Percentiles rank a stretch among this genome's conserved stretches.
Conservation (phyloP, 257 asterid genomes). For the Jasminum sambac region DNA sequence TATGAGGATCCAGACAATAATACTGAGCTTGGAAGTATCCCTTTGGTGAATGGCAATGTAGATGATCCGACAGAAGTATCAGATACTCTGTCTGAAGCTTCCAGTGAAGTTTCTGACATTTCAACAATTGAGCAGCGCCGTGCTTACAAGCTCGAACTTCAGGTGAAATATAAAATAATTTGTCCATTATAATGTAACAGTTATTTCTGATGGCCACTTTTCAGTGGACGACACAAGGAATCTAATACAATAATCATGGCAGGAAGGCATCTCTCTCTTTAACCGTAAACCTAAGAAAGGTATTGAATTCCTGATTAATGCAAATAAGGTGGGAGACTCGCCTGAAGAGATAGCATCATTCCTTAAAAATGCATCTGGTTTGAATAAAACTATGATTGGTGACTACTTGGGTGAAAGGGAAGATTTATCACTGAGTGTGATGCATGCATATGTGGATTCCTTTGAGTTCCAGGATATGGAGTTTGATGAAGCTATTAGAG, state of each 20-base stretch:
- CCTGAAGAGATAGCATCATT: slow-evolving; percentile 89
- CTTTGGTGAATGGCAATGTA: slow-evolving; percentile 57
- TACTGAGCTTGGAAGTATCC: slow-evolving; percentile 64
- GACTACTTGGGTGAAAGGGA: slow-evolving; percentile 99
- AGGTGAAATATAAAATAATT: slow-evolving; percentile 50
- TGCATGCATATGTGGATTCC: slow-evolving; percentile 98
- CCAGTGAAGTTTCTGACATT: slow-evolving; percentile 87
- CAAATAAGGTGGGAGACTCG: slow-evolving; percentile 88
- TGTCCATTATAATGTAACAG: slow-evolving; percentile 23
- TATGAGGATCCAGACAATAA: slow-evolving; percentile 57
- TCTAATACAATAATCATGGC: slow-evolving; percentile 47
- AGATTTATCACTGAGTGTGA: slow-evolving; percentile 86
- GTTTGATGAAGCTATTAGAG: slow-evolving; percentile 96
- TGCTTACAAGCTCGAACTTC: slow-evolving; percentile 97
- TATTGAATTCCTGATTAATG: slow-evolving; percentile 85
- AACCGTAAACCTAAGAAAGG: slow-evolving; percentile 98
- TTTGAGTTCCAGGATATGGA: slow-evolving; percentile 90
- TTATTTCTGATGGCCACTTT: slow-evolving; percentile 23
- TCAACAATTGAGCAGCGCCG: slow-evolving; percentile 94
- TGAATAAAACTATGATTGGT: slow-evolving; percentile 87
- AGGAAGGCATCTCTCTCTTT: slow-evolving; percentile 99
- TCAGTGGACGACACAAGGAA: slow-evolving; percentile 22
- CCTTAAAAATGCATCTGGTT: slow-evolving; percentile 84
- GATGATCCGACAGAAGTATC: slow-evolving; percentile 77
- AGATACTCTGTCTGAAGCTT: slow-evolving; percentile 85